Evolutionary conservation across 1,284 basidiomycete genomes (phyloP), one percentile per base, ranked within the genome.

Genomic region (Prillingera fragicola): DNA sequence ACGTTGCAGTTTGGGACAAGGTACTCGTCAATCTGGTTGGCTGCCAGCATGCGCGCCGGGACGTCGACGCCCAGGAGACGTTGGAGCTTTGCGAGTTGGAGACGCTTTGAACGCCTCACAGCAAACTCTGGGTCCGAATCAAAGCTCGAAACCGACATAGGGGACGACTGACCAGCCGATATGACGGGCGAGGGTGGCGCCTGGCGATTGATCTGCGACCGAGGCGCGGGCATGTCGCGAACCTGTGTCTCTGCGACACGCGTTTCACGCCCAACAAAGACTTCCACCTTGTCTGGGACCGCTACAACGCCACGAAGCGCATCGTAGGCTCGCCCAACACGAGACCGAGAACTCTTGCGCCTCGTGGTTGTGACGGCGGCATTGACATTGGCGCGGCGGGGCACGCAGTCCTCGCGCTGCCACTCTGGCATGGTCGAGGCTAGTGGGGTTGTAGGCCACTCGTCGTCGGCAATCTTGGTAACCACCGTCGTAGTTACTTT

Each of bases 331-430:
- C n/a, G n/a, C n/a, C n/a, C n/a, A n/a, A n/a, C n/a, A n/a, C n/a
- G n/a, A n/a, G n/a, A n/a, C n/a, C n/a, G 29, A 18, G 31, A 33
- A 8, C 26, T 33, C 17, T 19, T 43, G 15, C 33, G 41, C n/a
- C 22, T 24, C n/a, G 17, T 31, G 29, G n/a, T 17, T 13, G 5
- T n/a, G 29, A 15, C 29, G 18, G n/a, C 29, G 5, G 29, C 2
- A 31, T 8, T 5, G 12, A 19, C n/a, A 23, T 40, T 14, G 15
- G 21, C 15, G 27, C 22, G 21, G 18, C 43, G 47, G 1, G 57
- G 57, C 5, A 59, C 43, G 40, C 55, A 56, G 38, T 64, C 62
- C 15, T 56, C 55, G 12, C 54, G 46, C 23, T 48, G 42, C 53
- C 55, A 62, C 37, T 61, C 62, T 5, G 54, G 55, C 13, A 12